Percentiles rank a stretch among this genome's conserved stretches.
These are phyloP conservation scores for Phytophthora quininea DNA, from an alignment of 352 stramenopile species.

Conservation along the genomic window DNA sequence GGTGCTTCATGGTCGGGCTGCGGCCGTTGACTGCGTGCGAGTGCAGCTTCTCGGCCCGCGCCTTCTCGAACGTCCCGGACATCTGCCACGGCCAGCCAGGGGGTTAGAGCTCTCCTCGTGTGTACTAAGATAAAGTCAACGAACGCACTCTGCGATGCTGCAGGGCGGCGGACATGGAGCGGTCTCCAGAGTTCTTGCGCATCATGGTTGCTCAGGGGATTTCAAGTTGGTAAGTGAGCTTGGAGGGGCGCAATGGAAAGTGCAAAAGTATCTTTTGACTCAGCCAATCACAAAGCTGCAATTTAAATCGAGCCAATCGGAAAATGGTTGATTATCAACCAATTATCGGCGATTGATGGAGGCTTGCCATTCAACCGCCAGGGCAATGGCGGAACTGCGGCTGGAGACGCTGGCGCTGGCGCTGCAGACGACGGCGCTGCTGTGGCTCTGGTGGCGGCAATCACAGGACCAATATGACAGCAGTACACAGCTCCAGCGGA, in stretches of 20 bases:
- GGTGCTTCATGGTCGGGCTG: conserved; percentile 17
- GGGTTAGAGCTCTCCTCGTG: neutral
- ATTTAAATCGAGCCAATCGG: conserved; percentile 3
- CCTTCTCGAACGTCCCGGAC: conserved; percentile 49
- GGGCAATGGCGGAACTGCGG: conserved; percentile 23
- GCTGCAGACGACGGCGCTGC: conserved; percentile 35
- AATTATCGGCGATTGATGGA: conserved; percentile 21
- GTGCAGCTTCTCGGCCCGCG: conserved; percentile 42
- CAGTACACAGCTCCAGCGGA: conserved; percentile 9
- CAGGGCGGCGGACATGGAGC: conserved; percentile 49
- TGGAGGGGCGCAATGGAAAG: neutral
- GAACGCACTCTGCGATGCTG: conserved; percentile 60
- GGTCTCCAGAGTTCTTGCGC: conserved; percentile 43
- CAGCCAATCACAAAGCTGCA: conserved; percentile 14
- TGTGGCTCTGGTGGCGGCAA: conserved; percentile 37
- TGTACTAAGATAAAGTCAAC: neutral
- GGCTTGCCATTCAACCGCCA: conserved; percentile 11
- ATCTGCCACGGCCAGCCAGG: conserved; percentile 16
- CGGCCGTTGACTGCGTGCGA: conserved; percentile 39
- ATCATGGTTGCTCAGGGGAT: conserved; percentile 17
- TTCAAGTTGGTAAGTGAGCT: too few species aligned
- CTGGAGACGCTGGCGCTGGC: conserved; percentile 37
- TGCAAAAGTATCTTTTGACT: conserved; percentile 12
- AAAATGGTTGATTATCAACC: conserved; percentile 16
- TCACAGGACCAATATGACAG: neutral